A percentile compares a stretch with the other conserved stretches of the same genome.
These are phyloP conservation scores for Botrytis byssoidea DNA, from an alignment of 2,329 filamentous ascomycete species.

Conservation along the genomic window DNA sequence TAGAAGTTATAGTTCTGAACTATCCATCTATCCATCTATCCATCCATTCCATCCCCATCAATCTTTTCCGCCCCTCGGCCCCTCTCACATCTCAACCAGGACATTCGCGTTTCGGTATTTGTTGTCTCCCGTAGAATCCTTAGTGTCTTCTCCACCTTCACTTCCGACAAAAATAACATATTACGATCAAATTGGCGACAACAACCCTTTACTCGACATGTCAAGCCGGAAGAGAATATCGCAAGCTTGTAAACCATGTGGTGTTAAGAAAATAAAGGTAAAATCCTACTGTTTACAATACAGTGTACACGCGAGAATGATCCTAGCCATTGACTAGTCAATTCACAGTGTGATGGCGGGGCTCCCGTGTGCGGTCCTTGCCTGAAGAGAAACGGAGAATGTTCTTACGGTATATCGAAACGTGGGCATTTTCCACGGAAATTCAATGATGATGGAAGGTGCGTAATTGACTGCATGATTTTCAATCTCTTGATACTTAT, in stretches of 20 bases:
- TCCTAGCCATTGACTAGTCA: slow-evolving; percentile 13
- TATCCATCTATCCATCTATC: neutral
- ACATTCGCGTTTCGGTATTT: slow-evolving; percentile 1
- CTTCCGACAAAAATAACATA: neutral
- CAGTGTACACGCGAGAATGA: neutral
- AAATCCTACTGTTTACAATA: neutral
- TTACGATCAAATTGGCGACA: neutral
- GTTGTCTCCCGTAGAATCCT: slow-evolving; percentile 11
- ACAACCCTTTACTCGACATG: neutral
- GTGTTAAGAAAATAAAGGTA: slow-evolving; percentile 36
- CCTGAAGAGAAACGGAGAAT: slow-evolving; percentile 29
- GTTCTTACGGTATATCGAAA: slow-evolving; percentile 36
- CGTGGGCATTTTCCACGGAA: slow-evolving; percentile 23
- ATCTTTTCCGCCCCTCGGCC: neutral
- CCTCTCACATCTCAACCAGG: neutral
- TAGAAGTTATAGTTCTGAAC: neutral
- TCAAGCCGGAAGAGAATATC: slow-evolving; percentile 33
- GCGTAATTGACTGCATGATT: neutral
- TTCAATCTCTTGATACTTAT: neutral
- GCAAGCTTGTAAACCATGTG: slow-evolving; percentile 36
- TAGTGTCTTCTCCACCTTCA: neutral
- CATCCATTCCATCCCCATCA: neutral
- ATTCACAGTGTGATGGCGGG: slow-evolving; percentile 34
- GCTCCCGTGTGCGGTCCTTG: slow-evolving; percentile 34
- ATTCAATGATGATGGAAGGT: slow-evolving; percentile 25